These are phyloP conservation scores for Aethionema arabicum DNA, from an alignment of 345 rosid genomes.

Conservation along the genomic window DNA sequence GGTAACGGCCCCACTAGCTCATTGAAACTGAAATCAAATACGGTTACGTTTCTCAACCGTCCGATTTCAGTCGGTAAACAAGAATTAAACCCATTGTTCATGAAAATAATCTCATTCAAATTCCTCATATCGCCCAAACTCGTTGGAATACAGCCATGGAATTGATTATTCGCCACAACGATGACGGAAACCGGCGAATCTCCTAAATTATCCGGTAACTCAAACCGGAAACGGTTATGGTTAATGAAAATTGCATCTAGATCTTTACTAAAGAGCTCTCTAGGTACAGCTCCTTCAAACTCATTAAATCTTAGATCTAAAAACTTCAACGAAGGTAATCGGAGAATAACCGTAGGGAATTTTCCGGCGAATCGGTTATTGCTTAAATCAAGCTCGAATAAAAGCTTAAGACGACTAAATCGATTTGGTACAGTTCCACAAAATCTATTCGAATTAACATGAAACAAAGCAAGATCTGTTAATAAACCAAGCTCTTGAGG, in stretches of 20 bases:
- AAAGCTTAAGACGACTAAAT: constrained; percentile 51
- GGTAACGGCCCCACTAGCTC: constrained; percentile 65
- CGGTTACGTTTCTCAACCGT: constrained; percentile 56
- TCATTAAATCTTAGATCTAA: constrained; percentile 82
- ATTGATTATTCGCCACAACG: constrained; percentile 66
- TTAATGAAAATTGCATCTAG: constrained; percentile 78
- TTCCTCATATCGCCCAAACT: constrained; percentile 74
- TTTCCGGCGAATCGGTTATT: constrained; percentile 78
- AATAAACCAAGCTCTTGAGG: constrained; percentile 81
- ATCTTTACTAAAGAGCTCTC: constrained; percentile 66
- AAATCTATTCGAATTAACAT: constrained; percentile 76
- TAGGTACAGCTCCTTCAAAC: constrained; percentile 74
- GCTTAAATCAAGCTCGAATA: constrained; percentile 75
- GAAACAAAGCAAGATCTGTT: constrained; percentile 76
- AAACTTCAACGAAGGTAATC: constrained; percentile 60
- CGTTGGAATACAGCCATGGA: constrained; percentile 78
- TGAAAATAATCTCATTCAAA: constrained; percentile 61
- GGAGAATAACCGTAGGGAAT: constrained; percentile 55
- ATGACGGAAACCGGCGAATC: constrained; percentile 85
- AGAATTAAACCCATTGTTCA: constrained; percentile 67
- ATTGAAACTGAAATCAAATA: constrained; percentile 67
- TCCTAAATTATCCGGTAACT: constrained; percentile 70
- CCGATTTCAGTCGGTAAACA: constrained; percentile 71
- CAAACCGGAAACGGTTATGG: constrained; percentile 63
- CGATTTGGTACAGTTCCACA: constrained; percentile 75